Percentiles rank a stretch among this genome's conserved stretches.
Evolutionary conservation across 371 early-diverging fungal species (phyloP).

Genomic region (Syncephalastrum racemosum): DNA sequence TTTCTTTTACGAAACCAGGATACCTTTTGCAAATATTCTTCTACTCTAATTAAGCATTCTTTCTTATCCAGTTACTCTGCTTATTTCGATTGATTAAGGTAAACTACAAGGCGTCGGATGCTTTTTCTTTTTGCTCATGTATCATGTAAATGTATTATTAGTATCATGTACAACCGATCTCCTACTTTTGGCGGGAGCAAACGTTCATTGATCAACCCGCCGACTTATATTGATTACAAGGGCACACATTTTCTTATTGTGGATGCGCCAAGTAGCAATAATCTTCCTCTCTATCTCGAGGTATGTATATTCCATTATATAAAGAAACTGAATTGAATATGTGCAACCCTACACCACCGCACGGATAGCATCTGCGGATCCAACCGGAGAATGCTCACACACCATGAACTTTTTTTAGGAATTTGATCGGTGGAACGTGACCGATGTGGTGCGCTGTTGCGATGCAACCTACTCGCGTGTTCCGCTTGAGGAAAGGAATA

Average conservation of each 20-base stretch:
- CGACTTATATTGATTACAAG: constrained; percentile 49
- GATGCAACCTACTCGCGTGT: constrained; percentile 86
- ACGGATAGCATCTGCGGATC: no score
- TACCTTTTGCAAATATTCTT: no score
- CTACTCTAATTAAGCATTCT: no score
- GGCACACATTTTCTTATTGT: constrained; percentile 48
- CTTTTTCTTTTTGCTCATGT: neutral
- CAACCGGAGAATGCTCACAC: neutral
- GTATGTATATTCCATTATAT: constrained; percentile 16
- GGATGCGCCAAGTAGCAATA: constrained; percentile 52
- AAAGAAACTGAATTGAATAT: neutral
- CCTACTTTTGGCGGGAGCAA: constrained; percentile 9
- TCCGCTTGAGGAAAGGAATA: constrained; percentile 60
- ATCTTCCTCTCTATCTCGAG: constrained; percentile 45
- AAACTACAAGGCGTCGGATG: no score
- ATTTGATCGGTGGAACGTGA: constrained; percentile 64
- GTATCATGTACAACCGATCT: constrained; percentile 22
- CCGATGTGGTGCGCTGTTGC: constrained; percentile 88
- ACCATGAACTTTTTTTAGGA: constrained; percentile 17
- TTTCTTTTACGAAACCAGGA: no score
- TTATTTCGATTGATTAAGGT: no score
- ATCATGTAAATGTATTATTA: no score
- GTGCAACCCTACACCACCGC: no score
- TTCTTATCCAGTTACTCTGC: no score
- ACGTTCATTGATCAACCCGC: constrained; percentile 48